phyloP scores from a whole-genome alignment of 2,329 filamentous ascomycete genomes.

The Macrophomina pseudophaseolina region DNA sequence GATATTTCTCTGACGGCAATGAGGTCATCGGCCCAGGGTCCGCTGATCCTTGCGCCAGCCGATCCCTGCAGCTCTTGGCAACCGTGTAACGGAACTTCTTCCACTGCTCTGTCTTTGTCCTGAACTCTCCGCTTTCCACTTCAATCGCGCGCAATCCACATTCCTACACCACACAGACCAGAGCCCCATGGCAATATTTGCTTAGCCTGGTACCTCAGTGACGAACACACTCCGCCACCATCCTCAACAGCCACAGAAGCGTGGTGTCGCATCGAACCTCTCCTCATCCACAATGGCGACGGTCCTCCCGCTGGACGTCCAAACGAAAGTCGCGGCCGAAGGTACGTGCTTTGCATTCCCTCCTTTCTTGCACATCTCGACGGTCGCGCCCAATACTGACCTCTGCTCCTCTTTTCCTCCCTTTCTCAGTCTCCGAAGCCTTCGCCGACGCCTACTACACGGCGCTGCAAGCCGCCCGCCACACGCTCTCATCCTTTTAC shows the following conservation, averaged over 20 bases:
- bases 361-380: no score
- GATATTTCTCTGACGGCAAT: neutral
- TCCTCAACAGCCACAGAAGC: neutral
- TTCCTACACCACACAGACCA: neutral
- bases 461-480: conserved; percentile 66
- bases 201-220: neutral
- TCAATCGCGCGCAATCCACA: neutral
- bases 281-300: neutral
- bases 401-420: neutral
- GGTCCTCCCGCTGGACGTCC: conserved; percentile 4
- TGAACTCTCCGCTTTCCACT: neutral
- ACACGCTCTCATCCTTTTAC: conserved; percentile 72
- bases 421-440: conserved; percentile 65
- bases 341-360: neutral
- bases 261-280: neutral
- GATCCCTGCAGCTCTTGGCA: conserved; percentile 22
- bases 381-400: neutral
- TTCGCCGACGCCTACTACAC: conserved; percentile 79
- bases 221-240: neutral
- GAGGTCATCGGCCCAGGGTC: conserved; percentile 22
- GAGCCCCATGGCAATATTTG: neutral
- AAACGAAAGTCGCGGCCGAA: conserved; percentile 14
- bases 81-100: neutral
- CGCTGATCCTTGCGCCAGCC: neutral
- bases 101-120: neutral